A percentile compares a stretch with the other conserved stretches of the same genome.
Conservation (phyloP, 371 early-diverging fungal species). For the Quaeritorhiza haematococci region DNA sequence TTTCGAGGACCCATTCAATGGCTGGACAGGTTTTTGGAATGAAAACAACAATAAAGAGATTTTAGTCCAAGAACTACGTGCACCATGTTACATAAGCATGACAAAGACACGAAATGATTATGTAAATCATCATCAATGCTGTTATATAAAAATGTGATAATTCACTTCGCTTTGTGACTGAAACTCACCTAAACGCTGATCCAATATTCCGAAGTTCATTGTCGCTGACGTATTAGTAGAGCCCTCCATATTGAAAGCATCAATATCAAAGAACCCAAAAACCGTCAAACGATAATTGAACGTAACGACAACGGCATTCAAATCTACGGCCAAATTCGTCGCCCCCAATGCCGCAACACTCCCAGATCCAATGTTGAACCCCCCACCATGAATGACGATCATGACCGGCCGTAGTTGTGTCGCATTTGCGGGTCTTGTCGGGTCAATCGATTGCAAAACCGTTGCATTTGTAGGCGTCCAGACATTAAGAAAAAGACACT, state of each 20-base stretch:
- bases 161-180: too few relatives aligned
- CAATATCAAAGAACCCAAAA: slow-evolving; percentile 45
- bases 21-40: too few relatives aligned
- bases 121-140: too few relatives aligned
- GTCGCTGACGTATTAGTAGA: too few relatives aligned
- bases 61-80: too few relatives aligned
- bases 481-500: slow-evolving; percentile 47
- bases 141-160: too few relatives aligned
- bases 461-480: slow-evolving; percentile 40
- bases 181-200: slow-evolving; percentile 30
- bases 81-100: too few relatives aligned
- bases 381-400: slow-evolving; percentile 16
- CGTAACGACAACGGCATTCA: slow-evolving; percentile 36
- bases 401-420: not conserved
- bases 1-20: slow-evolving; percentile 42
- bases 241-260: slow-evolving; percentile 11
- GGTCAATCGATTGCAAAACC: slow-evolving; percentile 10
- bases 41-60: too few relatives aligned
- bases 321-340: slow-evolving; percentile 25
- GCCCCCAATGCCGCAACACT: slow-evolving; percentile 10
- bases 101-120: too few relatives aligned
- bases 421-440: not conserved
- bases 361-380: slow-evolving; percentile 23
- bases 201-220: slow-evolving; percentile 20
- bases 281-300: slow-evolving; percentile 47